These are phyloP conservation scores for Linaria vulgaris DNA, from an alignment of 257 asterid genomes.

Conservation along the genomic window DNA sequence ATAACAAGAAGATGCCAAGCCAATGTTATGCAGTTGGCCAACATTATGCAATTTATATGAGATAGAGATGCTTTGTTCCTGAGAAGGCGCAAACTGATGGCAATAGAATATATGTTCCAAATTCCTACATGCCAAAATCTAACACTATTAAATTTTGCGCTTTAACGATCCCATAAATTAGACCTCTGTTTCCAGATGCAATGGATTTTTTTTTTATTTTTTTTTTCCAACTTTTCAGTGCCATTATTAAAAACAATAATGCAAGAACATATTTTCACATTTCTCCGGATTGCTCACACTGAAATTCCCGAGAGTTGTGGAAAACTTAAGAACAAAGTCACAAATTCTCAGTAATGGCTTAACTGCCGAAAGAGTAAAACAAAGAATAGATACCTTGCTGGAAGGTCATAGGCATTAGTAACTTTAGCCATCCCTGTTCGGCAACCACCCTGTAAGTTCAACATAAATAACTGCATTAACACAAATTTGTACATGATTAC, in stretches of 20 bases:
- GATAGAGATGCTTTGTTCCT: background rate
- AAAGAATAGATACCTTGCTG: slow-evolving; percentile 65
- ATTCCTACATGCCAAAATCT: background rate
- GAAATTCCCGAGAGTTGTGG: slow-evolving; percentile 7
- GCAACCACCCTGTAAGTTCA: slow-evolving; percentile 80
- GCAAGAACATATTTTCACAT: slow-evolving; percentile 1
- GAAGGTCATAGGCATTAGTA: slow-evolving; percentile 78
- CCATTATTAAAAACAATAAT: background rate
- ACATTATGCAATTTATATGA: background rate
- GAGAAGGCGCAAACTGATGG: background rate
- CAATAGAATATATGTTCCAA: background rate
- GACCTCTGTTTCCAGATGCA: background rate
- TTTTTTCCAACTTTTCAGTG: background rate
- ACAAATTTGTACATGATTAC: slow-evolving; percentile 10
- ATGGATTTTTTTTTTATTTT: background rate
- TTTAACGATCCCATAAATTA: background rate
- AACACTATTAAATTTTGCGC: background rate
- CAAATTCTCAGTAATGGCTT: slow-evolving; percentile 15
- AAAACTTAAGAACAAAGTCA: slow-evolving; percentile 10
- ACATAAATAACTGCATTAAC: slow-evolving; percentile 34
- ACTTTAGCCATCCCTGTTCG: slow-evolving; percentile 99
- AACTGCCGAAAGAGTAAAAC: background rate
- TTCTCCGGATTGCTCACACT: slow-evolving; percentile 8
- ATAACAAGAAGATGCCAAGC: background rate
- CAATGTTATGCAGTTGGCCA: background rate